These are phyloP conservation scores for Russula griseocarnosa DNA, from an alignment of 768 basidiomycete genomes.

Conservation along the genomic window DNA sequence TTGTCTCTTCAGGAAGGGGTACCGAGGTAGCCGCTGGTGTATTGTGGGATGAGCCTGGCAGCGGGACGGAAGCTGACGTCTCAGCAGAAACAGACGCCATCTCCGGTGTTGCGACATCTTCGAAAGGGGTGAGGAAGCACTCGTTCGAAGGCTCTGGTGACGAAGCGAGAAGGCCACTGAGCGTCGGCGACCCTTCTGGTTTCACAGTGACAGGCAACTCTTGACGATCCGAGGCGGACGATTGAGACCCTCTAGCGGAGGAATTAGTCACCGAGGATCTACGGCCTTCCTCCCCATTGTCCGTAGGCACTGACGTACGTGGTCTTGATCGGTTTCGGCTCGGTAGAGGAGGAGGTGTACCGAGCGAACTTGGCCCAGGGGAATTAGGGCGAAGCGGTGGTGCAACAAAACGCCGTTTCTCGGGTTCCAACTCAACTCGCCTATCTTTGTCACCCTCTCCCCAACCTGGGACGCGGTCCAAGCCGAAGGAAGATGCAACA, in stretches of 20 bases:
- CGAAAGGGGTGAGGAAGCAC: conserved; percentile 23
- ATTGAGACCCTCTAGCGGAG: conserved; percentile 4
- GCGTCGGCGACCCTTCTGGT: conserved; percentile 19
- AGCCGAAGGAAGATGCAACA: conserved; percentile 58
- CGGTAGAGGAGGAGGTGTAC: conserved; percentile 27
- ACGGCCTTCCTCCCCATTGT: neutral
- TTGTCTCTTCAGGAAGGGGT: conserved; percentile 10
- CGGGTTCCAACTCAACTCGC: conserved; percentile 32
- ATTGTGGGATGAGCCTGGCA: conserved; percentile 32
- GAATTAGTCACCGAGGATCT: conserved; percentile 2
- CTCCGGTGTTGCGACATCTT: neutral
- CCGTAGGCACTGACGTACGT: neutral
- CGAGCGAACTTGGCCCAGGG: conserved; percentile 17
- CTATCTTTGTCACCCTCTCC: conserved; percentile 43
- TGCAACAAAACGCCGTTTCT: conserved; percentile 26
- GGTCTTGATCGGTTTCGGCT: conserved; percentile 22
- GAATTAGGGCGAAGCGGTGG: conserved; percentile 17
- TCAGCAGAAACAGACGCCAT: conserved; percentile 20
- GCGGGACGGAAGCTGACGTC: conserved; percentile 30
- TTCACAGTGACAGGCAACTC: neutral
- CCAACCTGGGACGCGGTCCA: conserved; percentile 48
- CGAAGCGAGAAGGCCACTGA: conserved; percentile 19
- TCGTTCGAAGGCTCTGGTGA: conserved; percentile 16
- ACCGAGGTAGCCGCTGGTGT: conserved; percentile 29
- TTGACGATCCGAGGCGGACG: neutral